These are phyloP conservation scores for Hippophae tibetana DNA, from an alignment of 306 rosid genomes.

Conservation along the genomic window DNA sequence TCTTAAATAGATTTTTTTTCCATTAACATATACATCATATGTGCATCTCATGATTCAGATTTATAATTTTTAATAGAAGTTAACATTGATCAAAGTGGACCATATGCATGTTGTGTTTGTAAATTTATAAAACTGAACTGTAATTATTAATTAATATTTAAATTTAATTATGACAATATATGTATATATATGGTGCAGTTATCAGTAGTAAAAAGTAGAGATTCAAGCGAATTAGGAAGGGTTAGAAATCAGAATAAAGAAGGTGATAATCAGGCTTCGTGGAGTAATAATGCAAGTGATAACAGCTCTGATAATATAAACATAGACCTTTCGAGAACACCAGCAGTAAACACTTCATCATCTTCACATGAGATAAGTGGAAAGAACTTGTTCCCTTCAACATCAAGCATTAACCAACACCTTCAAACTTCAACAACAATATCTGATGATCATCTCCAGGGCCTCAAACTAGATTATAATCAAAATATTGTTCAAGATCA, in stretches of 20 bases:
- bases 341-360: conserved; percentile 33
- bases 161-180: background rate
- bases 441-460: conserved; percentile 29
- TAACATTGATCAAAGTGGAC: too few relatives aligned
- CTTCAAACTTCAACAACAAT: conserved; percentile 71
- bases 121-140: too few relatives aligned
- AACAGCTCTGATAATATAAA: conserved; percentile 64
- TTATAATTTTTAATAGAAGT: background rate
- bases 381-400: conserved; percentile 36
- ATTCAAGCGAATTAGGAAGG: conserved; percentile 19
- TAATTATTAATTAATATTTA: too few relatives aligned
- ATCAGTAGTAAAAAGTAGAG: conserved; percentile 37
- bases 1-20: too few relatives aligned
- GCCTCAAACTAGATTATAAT: conserved; percentile 16
- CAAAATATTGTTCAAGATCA: conserved; percentile 29
- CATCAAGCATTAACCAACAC: conserved; percentile 57
- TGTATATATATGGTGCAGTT: conserved; percentile 38
- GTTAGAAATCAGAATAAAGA: conserved; percentile 41
- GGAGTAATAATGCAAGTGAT: conserved; percentile 79
- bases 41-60: background rate
- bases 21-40: background rate
- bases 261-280: conserved; percentile 43
- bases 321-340: conserved; percentile 63
- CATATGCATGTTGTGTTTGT: too few relatives aligned
- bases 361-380: conserved; percentile 33